Evolutionary conservation across 2,329 filamentous ascomycete genomes (phyloP).

Genomic region (Colletotrichum sp.): DNA sequence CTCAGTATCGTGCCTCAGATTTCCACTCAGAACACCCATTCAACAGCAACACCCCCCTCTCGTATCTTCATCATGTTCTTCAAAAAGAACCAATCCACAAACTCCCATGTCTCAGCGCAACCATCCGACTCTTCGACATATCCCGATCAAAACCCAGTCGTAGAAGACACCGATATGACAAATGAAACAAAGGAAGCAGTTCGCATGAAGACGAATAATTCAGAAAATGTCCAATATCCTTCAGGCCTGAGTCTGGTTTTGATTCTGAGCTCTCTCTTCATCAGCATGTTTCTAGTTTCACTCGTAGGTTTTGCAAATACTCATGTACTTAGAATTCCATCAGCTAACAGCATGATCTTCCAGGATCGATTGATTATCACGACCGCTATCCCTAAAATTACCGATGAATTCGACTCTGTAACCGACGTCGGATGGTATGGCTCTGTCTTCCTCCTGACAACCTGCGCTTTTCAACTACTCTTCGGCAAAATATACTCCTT

Average conservation of each 20-base stretch:
- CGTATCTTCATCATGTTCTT: neutral
- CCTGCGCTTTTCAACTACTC: slow-evolving; percentile 30
- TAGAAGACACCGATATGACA: neutral
- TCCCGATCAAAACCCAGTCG: neutral
- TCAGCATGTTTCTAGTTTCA: slow-evolving; percentile 27
- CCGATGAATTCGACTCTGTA: slow-evolving; percentile 31
- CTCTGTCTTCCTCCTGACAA: slow-evolving; percentile 28
- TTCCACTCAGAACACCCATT: neutral
- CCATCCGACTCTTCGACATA: neutral
- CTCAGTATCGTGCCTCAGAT: neutral
- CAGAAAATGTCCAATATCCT: neutral
- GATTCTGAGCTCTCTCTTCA: slow-evolving; percentile 25
- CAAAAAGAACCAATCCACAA: neutral
- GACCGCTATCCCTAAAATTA: slow-evolving; percentile 36
- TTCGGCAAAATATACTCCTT: slow-evolving; percentile 34
- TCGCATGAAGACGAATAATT: fast-evolving
- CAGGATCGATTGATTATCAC: slow-evolving; percentile 56
- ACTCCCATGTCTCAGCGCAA: neutral
- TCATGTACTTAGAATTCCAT: fast-evolving
- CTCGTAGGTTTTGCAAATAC: slow-evolving; percentile 12
- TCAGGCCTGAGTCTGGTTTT: neutral
- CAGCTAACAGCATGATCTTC: neutral
- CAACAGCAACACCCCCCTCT: neutral
- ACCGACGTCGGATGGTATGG: slow-evolving; percentile 33
- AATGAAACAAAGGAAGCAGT: neutral